A percentile compares a stretch with the other conserved stretches of the same genome.
phyloP scores from a whole-genome alignment of 1,284 basidiomycete genomes.

The Moesziomyces sp. region DNA sequence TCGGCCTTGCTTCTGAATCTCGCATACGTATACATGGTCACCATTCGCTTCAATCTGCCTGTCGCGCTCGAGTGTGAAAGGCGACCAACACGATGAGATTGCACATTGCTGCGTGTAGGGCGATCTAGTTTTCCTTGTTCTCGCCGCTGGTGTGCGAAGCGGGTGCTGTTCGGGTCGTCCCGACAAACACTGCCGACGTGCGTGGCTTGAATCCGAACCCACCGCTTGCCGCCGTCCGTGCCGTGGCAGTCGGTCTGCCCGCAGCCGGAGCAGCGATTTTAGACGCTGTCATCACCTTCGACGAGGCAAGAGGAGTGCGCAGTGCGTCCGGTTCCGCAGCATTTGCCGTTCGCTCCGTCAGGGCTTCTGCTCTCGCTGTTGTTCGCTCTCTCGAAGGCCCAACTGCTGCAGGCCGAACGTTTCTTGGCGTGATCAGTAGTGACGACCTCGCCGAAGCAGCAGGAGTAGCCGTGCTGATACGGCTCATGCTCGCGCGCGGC shows the following conservation, averaged over 20 bases:
- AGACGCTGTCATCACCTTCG: not conserved
- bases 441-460: not conserved
- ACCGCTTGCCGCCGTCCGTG: conserved; percentile 2
- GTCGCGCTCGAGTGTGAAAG: not conserved
- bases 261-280: conserved; percentile 5
- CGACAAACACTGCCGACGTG: conserved; percentile 26
- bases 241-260: conserved; percentile 6
- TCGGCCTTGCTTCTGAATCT: too few species aligned
- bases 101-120: not conserved
- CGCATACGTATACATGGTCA: too few species aligned
- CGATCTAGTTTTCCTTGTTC: conserved; percentile 27
- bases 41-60: conserved; percentile 4
- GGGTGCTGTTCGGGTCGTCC: not conserved
- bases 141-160: conserved; percentile 9
- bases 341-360: conserved; percentile 2
- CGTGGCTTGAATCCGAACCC: conserved; percentile 38
- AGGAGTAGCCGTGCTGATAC: conserved; percentile 12
- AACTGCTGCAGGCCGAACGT: too few species aligned
- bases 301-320: too few species aligned
- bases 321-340: not conserved
- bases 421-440: conserved; percentile 2
- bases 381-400: not conserved
- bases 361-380: not conserved
- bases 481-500: conserved; percentile 28
- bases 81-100: conserved; percentile 2